phyloP scores from a whole-genome alignment of 2,329 filamentous ascomycete genomes.

The Ophiocordyceps australis region DNA sequence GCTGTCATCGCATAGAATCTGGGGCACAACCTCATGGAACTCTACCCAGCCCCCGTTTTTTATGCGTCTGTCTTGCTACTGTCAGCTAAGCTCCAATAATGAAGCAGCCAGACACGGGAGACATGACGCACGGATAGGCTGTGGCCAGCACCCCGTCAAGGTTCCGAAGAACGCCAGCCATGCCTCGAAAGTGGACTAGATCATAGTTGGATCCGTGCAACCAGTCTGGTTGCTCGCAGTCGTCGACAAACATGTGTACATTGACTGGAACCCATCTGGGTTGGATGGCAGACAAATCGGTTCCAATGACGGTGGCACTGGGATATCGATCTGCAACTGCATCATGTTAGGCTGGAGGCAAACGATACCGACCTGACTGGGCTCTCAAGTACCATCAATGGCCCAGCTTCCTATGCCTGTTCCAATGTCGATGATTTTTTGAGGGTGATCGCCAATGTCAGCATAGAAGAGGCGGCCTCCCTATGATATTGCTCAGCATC shows the following conservation, averaged over 20 bases:
- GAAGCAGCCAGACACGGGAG: not conserved
- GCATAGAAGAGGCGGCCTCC: slow-evolving; percentile 19
- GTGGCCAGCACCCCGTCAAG: slow-evolving; percentile 24
- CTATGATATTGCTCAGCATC: slow-evolving; percentile 5
- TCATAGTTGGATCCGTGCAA: slow-evolving; percentile 32
- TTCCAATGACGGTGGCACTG: slow-evolving; percentile 19
- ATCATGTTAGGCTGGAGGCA: slow-evolving; percentile 1
- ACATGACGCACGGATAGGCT: slow-evolving; percentile 12
- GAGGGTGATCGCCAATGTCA: slow-evolving; percentile 18
- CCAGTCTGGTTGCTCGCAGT: slow-evolving; percentile 40
- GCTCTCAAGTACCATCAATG: slow-evolving; percentile 19
- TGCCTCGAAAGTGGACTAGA: slow-evolving; percentile 32
- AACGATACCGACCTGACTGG: not conserved
- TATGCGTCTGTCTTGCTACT: slow-evolving; percentile 13
- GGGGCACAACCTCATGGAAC: slow-evolving; percentile 23
- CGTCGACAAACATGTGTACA: slow-evolving; percentile 43
- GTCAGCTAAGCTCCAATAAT: not conserved
- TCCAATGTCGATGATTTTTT: slow-evolving; percentile 27
- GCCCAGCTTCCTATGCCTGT: slow-evolving; percentile 36
- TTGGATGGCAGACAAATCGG: slow-evolving; percentile 26
- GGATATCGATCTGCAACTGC: slow-evolving; percentile 22
- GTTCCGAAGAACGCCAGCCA: slow-evolving; percentile 31
- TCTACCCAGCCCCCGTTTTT: slow-evolving; percentile 32
- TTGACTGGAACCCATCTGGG: slow-evolving; percentile 35
- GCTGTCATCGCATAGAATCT: slow-evolving; percentile 22